Base-by-base conservation (phyloP, 1,284 basidiomycete species). In the Microbotryum intermedium region DNA sequence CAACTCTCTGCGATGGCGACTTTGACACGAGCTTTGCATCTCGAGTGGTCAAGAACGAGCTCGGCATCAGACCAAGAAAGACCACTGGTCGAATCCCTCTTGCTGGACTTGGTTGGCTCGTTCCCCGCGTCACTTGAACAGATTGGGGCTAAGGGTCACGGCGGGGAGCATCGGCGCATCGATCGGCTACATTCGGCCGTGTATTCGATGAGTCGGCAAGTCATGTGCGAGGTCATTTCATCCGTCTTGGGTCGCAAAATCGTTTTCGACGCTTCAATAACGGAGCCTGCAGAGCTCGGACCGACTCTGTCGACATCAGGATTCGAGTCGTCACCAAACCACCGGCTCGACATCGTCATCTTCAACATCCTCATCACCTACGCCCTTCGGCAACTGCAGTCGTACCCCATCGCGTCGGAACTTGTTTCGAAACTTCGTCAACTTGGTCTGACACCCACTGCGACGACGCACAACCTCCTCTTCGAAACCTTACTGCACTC, bases 341-440 rank as follows among this genome's bases (percentile, higher is more conserved):
- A 51, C 5, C 44, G 55, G 1, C 57, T 62, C 50, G 29, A 42
- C 13, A 2, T 39, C 6, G 29, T 13, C 45, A 56, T 58, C 30
- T 62, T 47, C 58, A 65, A 65, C 50, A 51, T 53, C 13, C 56
- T 67, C 45, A 55, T 67, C 55, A 29, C 51, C 13, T 62, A 61
- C 53, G 39, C 60, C 21, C 52, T 61, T 7, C 50, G 44, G 30
- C 59, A 60, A 20, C 30, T 62, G 21, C 46, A 61, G 44, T 58
- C 63, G 7, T 56, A 58, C 25, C 55, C 56, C 16, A 54, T 67
- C 21, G 66, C 59, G 9, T 23, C 53, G 8, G 51, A 54, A 10
- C 23, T 67, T n/a, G 42, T 65, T 45, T 50, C 55, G 21, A 52
- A 50, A 4, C 57, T 65, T 50, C 16, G 23, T 2, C 26, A 42